phyloP scores from a whole-genome alignment of 2,329 filamentous ascomycete species.

The Pyrenophora graminea region DNA sequence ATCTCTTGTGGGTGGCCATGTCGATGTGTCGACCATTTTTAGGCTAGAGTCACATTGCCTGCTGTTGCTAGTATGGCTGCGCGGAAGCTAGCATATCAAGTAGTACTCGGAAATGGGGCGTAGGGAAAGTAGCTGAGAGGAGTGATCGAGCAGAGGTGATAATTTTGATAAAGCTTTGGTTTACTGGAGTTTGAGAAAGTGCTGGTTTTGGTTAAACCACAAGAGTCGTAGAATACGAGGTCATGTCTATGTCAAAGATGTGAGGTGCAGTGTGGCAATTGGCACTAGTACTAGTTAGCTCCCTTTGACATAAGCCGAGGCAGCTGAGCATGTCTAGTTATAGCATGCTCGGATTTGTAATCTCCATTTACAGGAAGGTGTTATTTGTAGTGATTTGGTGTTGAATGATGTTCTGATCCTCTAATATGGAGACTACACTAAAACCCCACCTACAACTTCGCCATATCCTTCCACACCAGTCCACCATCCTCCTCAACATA shows the following conservation, averaged over 20 bases:
- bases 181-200: too few relatives aligned
- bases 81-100: background rate
- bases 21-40: slow-evolving; percentile 10
- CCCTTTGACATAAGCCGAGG: slow-evolving; percentile 3
- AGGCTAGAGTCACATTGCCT: background rate
- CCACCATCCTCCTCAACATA: slow-evolving; percentile 60
- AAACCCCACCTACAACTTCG: slow-evolving; percentile 26
- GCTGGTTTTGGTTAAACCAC: too few relatives aligned
- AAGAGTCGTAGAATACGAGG: too few relatives aligned
- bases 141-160: too few relatives aligned
- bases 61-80: background rate
- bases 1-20: slow-evolving; percentile 34
- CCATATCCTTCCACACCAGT: slow-evolving; percentile 52
- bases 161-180: too few relatives aligned
- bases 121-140: too few relatives aligned
- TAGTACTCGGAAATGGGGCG: too few relatives aligned
- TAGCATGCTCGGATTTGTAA: too few relatives aligned
- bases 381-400: too few relatives aligned
- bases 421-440: too few relatives aligned
- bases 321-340: background rate
- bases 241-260: background rate
- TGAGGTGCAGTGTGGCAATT: slow-evolving; percentile 7
- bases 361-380: too few relatives aligned
- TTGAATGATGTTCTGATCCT: too few relatives aligned
- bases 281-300: slow-evolving; percentile 12